Evolutionary conservation across 805 yeast genomes (phyloP).

Genomic region (Candida boidinii): DNA sequence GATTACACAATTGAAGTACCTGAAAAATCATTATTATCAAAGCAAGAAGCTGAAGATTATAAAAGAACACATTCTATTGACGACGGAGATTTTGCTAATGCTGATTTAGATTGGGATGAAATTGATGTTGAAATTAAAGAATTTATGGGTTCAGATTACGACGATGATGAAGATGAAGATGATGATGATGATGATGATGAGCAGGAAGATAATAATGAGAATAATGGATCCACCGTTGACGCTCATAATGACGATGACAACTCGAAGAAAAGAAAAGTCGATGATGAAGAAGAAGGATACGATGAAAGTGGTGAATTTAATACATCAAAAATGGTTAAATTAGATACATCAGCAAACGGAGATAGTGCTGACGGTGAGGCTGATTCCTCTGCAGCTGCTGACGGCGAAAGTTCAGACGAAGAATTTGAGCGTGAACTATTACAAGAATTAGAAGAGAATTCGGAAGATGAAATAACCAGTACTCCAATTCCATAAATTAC

Average conservation of each 20-base stretch:
- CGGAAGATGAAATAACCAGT: too few species aligned
- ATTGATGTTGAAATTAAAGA: slow-evolving; percentile 51
- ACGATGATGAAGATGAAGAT: slow-evolving; percentile 25
- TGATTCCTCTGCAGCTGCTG: too few species aligned
- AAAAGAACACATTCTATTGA: slow-evolving; percentile 27
- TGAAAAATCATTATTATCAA: slow-evolving; percentile 34
- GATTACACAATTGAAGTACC: slow-evolving; percentile 48
- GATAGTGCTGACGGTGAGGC: too few species aligned
- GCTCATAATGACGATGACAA: too few species aligned
- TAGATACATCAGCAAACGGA: too few species aligned
- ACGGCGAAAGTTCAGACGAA: slow-evolving; percentile 1
- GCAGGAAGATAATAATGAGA: slow-evolving; percentile 1
- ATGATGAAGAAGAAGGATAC: slow-evolving; percentile 1
- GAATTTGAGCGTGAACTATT: background rate
- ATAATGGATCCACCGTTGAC: background rate
- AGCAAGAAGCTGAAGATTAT: slow-evolving; percentile 38
- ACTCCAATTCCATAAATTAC: too few species aligned
- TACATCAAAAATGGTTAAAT: too few species aligned
- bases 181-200: slow-evolving; percentile 12
- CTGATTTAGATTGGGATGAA: slow-evolving; percentile 41
- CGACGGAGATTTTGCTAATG: slow-evolving; percentile 30
- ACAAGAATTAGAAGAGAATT: background rate
- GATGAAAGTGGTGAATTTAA: slow-evolving; percentile 3
- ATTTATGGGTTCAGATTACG: slow-evolving; percentile 37
- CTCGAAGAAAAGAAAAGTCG: slow-evolving; percentile 2